Base-by-base conservation (phyloP, 2,329 filamentous ascomycete genomes). In the Cladosporium colombiae region DNA sequence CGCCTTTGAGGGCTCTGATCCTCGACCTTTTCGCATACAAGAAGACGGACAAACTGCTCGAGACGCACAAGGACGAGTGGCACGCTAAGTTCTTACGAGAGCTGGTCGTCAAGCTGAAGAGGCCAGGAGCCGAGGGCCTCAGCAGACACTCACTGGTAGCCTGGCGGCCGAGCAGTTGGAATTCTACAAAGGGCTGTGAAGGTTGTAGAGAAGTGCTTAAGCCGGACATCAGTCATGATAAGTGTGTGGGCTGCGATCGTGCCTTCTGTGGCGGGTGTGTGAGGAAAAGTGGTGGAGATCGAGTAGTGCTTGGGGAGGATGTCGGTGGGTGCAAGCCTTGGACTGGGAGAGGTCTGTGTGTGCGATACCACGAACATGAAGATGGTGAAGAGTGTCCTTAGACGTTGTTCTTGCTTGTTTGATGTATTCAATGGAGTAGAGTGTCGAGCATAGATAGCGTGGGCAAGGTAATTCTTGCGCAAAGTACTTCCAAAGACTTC, bases 1-100 rank as follows among this genome's bases (percentile, higher is more conserved):
- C 78, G 10, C 77, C 78, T 6, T 65, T 84, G 23, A 71, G 79
- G 14, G 70, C 73, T 7, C 74, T 84, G 1, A 75, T 84, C 16
- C 74, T 83, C 35, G 82, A 84, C 67, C 76, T 84, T 10, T 84
- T 84, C 71, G 80, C 80, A 1, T 84, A 82, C 76, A 84, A 84
- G 72, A 83, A 83, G 68, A 84, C 82, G 40, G 82, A 83, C 68
- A 78, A 79, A 23, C 68, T 84, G 18, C 74, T 84, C 18, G 78
- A 78, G 50, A 77, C 73, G 23, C 82, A 84, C 68, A 74, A 74
- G 63, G 81, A 83, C 66, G 74, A 77, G 27, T 84, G 82, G 81
- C 81, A 83, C 64, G 81, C 81, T 5, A 72, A 68, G 0, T 83
- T 84, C 69, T 73, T 83, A 14, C 77, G 81, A 58, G 82, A 83